phyloP scores from a whole-genome alignment of 805 yeast species.

The Ogataea saltuana region DNA sequence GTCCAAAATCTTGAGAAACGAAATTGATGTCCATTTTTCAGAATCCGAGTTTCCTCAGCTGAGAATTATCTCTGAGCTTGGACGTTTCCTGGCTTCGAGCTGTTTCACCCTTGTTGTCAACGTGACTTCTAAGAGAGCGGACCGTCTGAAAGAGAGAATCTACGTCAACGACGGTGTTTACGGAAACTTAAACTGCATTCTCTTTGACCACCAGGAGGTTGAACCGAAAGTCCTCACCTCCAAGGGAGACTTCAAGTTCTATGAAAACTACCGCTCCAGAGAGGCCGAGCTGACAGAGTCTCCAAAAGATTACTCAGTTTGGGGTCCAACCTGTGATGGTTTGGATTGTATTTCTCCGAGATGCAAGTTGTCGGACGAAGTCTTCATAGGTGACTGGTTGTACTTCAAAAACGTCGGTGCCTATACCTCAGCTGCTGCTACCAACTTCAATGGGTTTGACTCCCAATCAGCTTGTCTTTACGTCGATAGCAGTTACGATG shows the following conservation, averaged over 20 bases:
- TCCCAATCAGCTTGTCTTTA: constrained; percentile 60
- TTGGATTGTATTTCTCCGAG: constrained; percentile 73
- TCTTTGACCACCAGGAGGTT: constrained; percentile 89
- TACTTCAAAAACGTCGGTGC: constrained; percentile 86
- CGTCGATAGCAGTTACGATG: constrained; percentile 42
- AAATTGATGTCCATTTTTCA: constrained; percentile 65
- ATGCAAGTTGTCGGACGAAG: constrained; percentile 54
- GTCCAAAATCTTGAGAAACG: constrained; percentile 53
- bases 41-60: constrained; percentile 34
- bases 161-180: constrained; percentile 94
- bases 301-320: constrained; percentile 56
- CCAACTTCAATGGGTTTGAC: constrained; percentile 87
- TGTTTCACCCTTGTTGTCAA: constrained; percentile 84
- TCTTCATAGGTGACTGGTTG: constrained; percentile 89
- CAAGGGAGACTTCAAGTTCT: constrained; percentile 39
- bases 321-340: constrained; percentile 99
- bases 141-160: constrained; percentile 57
- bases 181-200: constrained; percentile 91
- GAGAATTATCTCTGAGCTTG: constrained; percentile 85
- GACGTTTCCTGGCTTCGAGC: constrained; percentile 81
- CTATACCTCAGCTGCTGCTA: constrained; percentile 89
- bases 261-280: constrained; percentile 15
- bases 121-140: constrained; percentile 77
- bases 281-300: constrained; percentile 13
- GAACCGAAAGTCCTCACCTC: constrained; percentile 65